A percentile compares a stretch with the other conserved stretches of the same genome.
Evolutionary conservation across 2,329 filamentous ascomycete genomes (phyloP).

Genomic region (Aspergillus flavus): DNA sequence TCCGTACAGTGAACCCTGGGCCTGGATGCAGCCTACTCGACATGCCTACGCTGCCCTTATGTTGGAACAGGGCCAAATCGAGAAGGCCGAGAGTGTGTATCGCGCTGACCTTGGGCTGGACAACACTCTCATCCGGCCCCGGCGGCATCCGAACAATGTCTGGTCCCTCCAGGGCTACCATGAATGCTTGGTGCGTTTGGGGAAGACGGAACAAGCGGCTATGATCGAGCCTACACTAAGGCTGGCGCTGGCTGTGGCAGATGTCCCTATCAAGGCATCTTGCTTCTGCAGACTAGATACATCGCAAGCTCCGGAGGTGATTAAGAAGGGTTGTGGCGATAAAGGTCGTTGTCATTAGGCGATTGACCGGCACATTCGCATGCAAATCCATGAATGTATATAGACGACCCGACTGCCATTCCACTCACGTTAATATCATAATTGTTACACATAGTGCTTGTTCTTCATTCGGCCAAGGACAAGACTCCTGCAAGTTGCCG

Average conservation of each 20-base stretch:
- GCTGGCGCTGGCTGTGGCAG: constrained; percentile 56
- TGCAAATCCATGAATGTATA: too few relatives aligned
- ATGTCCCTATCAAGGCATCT: constrained; percentile 54
- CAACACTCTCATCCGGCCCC: too few relatives aligned
- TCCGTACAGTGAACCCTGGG: constrained; percentile 73
- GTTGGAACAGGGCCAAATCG: constrained; percentile 62
- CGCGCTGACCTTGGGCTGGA: too few relatives aligned
- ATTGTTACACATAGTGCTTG: neutral
- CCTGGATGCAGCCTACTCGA: constrained; percentile 73
- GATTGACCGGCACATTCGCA: neutral
- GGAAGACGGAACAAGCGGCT: constrained; percentile 48
- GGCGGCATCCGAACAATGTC: too few relatives aligned
- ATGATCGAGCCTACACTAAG: constrained; percentile 51
- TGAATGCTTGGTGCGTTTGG: constrained; percentile 36
- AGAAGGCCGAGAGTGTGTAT: constrained; percentile 42
- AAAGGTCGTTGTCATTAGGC: neutral
- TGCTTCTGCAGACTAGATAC: constrained; percentile 27
- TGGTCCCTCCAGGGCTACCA: too few relatives aligned
- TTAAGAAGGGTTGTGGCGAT: neutral
- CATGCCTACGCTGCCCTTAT: constrained; percentile 71
- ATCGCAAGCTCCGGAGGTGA: constrained; percentile 11
- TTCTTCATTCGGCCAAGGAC: neutral
- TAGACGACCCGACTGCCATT: neutral
- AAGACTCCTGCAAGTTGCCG: neutral
- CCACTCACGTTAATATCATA: neutral